These are phyloP conservation scores for Thuidium tamariscinum DNA, from an alignment of 225 moss, liverwort and hornwort species.

Conservation along the genomic window DNA sequence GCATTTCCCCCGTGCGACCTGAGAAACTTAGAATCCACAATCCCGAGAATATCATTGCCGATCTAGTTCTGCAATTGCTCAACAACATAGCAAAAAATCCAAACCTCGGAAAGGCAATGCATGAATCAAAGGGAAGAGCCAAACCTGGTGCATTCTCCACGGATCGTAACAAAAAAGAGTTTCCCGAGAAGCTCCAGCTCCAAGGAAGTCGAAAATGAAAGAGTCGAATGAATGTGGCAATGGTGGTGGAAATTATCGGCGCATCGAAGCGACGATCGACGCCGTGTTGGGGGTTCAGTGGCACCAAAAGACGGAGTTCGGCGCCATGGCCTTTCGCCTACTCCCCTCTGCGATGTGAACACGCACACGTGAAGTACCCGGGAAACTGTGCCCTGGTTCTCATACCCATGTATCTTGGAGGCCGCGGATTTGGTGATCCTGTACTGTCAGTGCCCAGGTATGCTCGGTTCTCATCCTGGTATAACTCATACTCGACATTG, in stretches of 20 bases:
- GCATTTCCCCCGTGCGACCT: not conserved
- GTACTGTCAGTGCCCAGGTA: not conserved
- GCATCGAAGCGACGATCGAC: not conserved
- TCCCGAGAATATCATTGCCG: not conserved
- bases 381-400: not conserved
- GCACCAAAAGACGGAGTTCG: conserved; percentile 13
- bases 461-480: not conserved
- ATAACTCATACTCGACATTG: not conserved
- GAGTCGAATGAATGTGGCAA: not conserved
- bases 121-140: not conserved
- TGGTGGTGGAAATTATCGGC: not conserved
- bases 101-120: not conserved
- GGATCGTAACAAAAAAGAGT: not conserved
- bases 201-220: not conserved
- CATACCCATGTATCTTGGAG: not conserved
- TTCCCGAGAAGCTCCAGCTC: not conserved
- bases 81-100: not conserved
- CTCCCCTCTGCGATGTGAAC: not conserved
- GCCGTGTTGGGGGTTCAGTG: not conserved
- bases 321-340: not conserved
- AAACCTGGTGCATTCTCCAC: conserved; percentile 22
- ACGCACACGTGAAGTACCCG: not conserved
- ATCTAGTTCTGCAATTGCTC: not conserved
- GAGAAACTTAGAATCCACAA: not conserved
- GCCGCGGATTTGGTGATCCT: not conserved